Conservation (phyloP, 2,329 filamentous ascomycete species). For the Aspergillus intermedius region DNA sequence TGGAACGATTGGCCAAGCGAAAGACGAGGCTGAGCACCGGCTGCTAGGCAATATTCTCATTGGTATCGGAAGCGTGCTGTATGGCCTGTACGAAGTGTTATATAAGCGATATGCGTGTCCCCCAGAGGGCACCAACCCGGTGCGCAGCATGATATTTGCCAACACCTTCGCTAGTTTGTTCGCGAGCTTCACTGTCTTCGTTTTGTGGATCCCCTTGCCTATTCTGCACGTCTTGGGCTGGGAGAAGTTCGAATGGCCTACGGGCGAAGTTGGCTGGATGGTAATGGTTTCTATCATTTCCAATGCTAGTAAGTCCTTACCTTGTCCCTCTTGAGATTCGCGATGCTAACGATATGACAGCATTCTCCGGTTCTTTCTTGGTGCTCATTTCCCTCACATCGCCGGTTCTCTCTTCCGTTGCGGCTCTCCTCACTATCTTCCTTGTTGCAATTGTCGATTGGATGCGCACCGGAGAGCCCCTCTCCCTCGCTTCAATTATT, state of each 20-base stretch:
- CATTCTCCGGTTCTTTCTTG: slow-evolving; percentile 87
- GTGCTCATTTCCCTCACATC: slow-evolving; percentile 89
- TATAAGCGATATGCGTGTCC: slow-evolving; percentile 94
- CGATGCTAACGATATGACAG: slow-evolving; percentile 19
- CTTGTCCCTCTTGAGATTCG: neutral
- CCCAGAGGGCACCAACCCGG: slow-evolving; percentile 75
- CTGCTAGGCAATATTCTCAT: slow-evolving; percentile 87
- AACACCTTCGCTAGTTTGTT: slow-evolving; percentile 87
- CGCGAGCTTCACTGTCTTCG: slow-evolving; percentile 73
- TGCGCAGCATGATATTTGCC: slow-evolving; percentile 92
- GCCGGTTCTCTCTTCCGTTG: slow-evolving; percentile 86
- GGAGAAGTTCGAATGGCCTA: slow-evolving; percentile 77
- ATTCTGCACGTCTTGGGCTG: slow-evolving; percentile 70
- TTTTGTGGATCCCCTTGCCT: slow-evolving; percentile 89
- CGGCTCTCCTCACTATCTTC: slow-evolving; percentile 92
- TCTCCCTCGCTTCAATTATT: slow-evolving; percentile 66
- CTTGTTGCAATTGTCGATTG: slow-evolving; percentile 90
- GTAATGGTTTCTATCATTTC: slow-evolving; percentile 72
- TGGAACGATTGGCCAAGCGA: slow-evolving; percentile 33
- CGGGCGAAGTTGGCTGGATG: slow-evolving; percentile 70
- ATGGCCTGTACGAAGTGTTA: slow-evolving; percentile 93
- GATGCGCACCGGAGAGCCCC: slow-evolving; percentile 68
- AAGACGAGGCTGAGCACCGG: slow-evolving; percentile 57
- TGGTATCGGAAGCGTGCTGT: slow-evolving; percentile 80
- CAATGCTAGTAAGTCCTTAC: slow-evolving; percentile 61